Base-by-base conservation (phyloP, 495 filamentous ascomycete genomes). In the Haplographium delicatum region DNA sequence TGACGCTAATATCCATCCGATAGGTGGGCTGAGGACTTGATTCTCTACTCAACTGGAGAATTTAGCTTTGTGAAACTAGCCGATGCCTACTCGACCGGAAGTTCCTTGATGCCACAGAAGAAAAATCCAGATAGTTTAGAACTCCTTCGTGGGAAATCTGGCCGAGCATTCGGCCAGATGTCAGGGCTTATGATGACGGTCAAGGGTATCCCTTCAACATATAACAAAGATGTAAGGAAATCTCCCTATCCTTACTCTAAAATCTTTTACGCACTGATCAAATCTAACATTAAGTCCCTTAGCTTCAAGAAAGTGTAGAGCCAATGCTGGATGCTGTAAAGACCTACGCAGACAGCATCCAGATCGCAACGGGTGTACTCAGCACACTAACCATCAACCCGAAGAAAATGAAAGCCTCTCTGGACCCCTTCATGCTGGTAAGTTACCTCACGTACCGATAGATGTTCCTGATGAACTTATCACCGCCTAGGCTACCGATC, bases 191-290 rank as follows among this genome's bases (percentile, higher is more conserved):
- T 89, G 81, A 80, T 78, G 66, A 93, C 84, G 11, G 81, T 88
- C 63, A 96, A 97, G 73, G 86, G 86, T 27, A 75, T 95, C 18
- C 89, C 91, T 2, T 86, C 81, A 20, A 94, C 89, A 5, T 96
- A 96, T 74, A 95, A 96, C 73, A 97, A 96, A 72, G 90, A 96
- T 61, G n/a, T n/a, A n/a, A n/a, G n/a, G n/a, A n/a, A n/a, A n/a
- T n/a, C n/a, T n/a, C n/a, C n/a, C n/a, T n/a, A n/a, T n/a, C n/a
- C n/a, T n/a, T n/a, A n/a, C n/a, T n/a, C n/a, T n/a, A n/a, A n/a
- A n/a, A n/a, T n/a, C n/a, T n/a, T n/a, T n/a, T n/a, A n/a, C n/a
- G n/a, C n/a, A n/a, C n/a, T n/a, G n/a, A n/a, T n/a, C n/a, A n/a
- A n/a, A n/a, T n/a, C n/a, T n/a, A n/a, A n/a, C n/a, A n/a, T n/a